Evolutionary conservation across 495 filamentous ascomycete genomes (phyloP).

Genomic region (Xylaria acuta): DNA sequence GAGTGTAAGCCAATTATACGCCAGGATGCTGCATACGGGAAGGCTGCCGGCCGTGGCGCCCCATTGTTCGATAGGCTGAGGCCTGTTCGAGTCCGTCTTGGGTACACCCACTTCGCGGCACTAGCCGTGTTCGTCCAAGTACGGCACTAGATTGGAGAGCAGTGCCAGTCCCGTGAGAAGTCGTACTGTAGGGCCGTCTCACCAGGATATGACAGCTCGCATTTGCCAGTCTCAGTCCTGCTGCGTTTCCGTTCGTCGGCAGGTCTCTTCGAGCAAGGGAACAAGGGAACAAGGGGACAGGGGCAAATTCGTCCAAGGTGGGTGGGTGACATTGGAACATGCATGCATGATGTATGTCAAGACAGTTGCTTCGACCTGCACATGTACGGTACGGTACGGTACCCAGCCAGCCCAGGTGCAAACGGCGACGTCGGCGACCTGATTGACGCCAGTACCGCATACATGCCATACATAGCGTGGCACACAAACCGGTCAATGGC

Average conservation of each 20-base stretch:
- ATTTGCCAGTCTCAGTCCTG: background rate
- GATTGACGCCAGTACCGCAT: constrained; percentile 16
- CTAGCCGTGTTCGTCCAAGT: constrained; percentile 7
- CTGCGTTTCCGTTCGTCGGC: background rate
- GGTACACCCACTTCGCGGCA: background rate
- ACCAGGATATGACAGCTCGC: constrained; percentile 17
- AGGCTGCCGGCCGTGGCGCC: constrained; percentile 20
- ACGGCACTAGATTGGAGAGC: background rate
- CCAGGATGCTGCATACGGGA: constrained; percentile 26
- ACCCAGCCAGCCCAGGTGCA: too few species aligned
- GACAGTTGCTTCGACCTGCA: constrained; percentile 13
- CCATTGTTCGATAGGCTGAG: constrained; percentile 24
- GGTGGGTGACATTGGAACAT: constrained; percentile 22
- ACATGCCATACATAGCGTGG: background rate
- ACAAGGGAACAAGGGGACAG: constrained; percentile 4
- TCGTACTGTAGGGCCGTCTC: constrained; percentile 7
- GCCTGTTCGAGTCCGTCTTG: background rate
- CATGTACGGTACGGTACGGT: background rate
- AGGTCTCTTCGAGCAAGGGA: background rate
- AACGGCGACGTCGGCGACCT: constrained; percentile 27
- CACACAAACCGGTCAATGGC: constrained; percentile 18
- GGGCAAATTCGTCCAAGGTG: constrained; percentile 1
- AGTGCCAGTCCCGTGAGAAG: background rate
- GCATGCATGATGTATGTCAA: constrained; percentile 23
- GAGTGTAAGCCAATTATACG: background rate